Conservation (phyloP, 331 rosid species). For the Arachis monticola region DNA sequence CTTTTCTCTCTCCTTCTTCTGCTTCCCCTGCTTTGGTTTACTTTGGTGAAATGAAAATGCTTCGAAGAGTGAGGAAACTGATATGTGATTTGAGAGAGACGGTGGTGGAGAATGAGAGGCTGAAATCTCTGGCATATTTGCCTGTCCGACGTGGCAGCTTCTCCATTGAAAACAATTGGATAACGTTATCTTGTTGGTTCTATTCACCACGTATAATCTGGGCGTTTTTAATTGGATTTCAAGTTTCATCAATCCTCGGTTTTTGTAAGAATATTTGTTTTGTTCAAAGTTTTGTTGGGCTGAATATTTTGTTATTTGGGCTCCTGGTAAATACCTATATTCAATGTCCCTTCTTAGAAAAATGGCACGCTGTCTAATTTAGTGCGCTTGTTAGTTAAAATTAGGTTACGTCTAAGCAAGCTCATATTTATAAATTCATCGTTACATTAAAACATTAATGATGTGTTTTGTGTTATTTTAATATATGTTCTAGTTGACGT, state of each 20-base stretch:
- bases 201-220: conserved; percentile 37
- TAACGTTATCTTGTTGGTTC: conserved; percentile 69
- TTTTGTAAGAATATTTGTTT: background rate
- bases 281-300: background rate
- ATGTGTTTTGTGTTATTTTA: background rate
- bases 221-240: background rate
- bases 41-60: background rate
- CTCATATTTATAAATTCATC: no score
- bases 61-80: conserved; percentile 11
- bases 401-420: background rate
- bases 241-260: background rate
- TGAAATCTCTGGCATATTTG: conserved; percentile 45
- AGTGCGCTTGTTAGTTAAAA: background rate
- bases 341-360: background rate
- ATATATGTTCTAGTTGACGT: background rate
- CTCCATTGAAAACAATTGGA: conserved; percentile 42
- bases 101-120: conserved; percentile 54
- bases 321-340: background rate
- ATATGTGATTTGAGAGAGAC: conserved; percentile 41
- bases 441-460: no score
- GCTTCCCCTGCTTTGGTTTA: conserved; percentile 16
- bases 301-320: background rate
- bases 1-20: conserved; percentile 14
- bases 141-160: conserved; percentile 69
- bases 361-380: background rate